A percentile compares a stretch with the other conserved stretches of the same genome.
Evolutionary conservation across 1,139 yeast genomes (phyloP).

Genomic region (Protomyces arabidopsidicola): DNA sequence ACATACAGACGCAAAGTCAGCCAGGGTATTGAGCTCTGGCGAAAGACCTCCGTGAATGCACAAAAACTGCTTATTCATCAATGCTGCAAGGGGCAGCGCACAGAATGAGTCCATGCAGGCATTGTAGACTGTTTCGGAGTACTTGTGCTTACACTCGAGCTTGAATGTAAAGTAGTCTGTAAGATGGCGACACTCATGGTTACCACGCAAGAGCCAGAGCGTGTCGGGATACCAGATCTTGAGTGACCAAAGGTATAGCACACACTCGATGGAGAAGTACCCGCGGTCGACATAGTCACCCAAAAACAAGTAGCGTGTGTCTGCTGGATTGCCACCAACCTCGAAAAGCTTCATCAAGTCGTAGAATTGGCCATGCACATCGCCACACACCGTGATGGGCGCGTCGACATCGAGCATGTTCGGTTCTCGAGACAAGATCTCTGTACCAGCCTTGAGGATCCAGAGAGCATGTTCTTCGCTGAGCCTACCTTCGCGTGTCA

Average conservation of each 20-base stretch:
- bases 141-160: constrained; percentile 83
- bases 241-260: constrained; percentile 71
- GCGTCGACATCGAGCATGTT: constrained; percentile 78
- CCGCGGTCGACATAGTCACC: constrained; percentile 98
- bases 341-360: constrained; percentile 89
- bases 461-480: constrained; percentile 64
- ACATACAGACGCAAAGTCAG: constrained; percentile 48
- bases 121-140: constrained; percentile 62
- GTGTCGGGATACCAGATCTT: constrained; percentile 73
- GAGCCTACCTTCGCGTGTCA: constrained; percentile 74
- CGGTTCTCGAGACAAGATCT: constrained; percentile 65
- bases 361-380: constrained; percentile 89
- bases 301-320: constrained; percentile 58
- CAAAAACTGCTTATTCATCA: constrained; percentile 90
- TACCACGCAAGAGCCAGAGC: constrained; percentile 83
- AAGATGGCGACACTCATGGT: constrained; percentile 91
- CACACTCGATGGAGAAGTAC: constrained; percentile 82
- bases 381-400: constrained; percentile 95
- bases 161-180: constrained; percentile 93
- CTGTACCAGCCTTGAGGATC: constrained; percentile 66
- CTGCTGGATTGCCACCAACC: constrained; percentile 84
- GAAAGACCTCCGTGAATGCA: constrained; percentile 98
- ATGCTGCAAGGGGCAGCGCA: constrained; percentile 85
- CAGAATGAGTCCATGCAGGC: constrained; percentile 77
- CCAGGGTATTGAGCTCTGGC: constrained; percentile 68